phyloP scores from a whole-genome alignment of 148 eudicot species.

The Arbutus unedo region DNA sequence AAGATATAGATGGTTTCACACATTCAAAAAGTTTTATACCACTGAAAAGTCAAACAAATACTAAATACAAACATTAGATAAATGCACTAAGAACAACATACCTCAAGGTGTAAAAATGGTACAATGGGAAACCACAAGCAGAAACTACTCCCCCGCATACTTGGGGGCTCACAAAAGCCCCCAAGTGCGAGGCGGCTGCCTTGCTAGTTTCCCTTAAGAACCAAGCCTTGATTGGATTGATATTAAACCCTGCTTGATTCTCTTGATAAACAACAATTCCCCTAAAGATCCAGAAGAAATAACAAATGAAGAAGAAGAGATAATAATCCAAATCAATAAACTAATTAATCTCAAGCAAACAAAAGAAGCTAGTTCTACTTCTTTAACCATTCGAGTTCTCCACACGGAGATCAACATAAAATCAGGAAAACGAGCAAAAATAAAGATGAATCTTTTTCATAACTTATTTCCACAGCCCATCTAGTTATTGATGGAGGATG shows the following conservation, averaged over 20 bases:
- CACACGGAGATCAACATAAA: slow-evolving; percentile 1
- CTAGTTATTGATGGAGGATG: background rate
- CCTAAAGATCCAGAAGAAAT: background rate
- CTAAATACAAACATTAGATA: too few relatives aligned
- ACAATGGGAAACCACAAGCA: too few relatives aligned
- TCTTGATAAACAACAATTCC: background rate
- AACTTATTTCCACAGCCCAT: background rate
- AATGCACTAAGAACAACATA: too few relatives aligned
- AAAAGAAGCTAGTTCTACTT: slow-evolving; percentile 12
- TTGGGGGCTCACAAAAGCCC: too few relatives aligned
- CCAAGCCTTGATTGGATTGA: too few relatives aligned
- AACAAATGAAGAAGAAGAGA: background rate
- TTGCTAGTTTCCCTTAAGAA: too few relatives aligned
- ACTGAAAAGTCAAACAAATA: too few relatives aligned
- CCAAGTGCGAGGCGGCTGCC: too few relatives aligned
- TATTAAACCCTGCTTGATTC: background rate
- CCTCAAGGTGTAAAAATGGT: too few relatives aligned
- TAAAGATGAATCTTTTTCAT: slow-evolving; percentile 13
- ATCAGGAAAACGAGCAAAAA: background rate
- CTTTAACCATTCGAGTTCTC: background rate
- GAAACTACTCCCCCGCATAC: too few relatives aligned
- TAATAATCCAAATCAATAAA: background rate
- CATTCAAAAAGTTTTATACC: too few relatives aligned
- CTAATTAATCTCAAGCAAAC: background rate
- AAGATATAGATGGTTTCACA: too few relatives aligned